Conservation (phyloP, 2,329 filamentous ascomycete species). For the Cladorrhinum sp. region DNA sequence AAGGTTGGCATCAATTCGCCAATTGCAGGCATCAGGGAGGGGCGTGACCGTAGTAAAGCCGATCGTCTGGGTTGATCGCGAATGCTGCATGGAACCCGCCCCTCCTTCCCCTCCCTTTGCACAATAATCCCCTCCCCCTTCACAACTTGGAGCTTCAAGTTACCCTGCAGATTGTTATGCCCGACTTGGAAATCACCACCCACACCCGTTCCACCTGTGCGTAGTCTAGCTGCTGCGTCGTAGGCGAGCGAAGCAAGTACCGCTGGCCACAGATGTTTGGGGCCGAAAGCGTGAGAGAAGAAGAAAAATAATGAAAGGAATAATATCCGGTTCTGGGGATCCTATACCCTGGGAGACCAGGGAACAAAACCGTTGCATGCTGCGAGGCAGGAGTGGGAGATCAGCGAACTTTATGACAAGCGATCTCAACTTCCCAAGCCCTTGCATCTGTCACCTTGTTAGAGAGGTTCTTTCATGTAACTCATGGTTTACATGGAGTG, state of each 20-base stretch:
- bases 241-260: background rate
- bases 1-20: conserved; percentile 27
- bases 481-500: too few relatives aligned
- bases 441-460: too few relatives aligned
- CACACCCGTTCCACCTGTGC: background rate
- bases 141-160: conserved; percentile 4
- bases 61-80: conserved; percentile 22
- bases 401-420: too few relatives aligned
- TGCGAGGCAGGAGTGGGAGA: background rate
- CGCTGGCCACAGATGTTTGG: too few relatives aligned
- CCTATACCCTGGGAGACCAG: background rate
- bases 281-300: background rate
- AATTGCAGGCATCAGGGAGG: background rate
- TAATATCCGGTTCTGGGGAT: background rate
- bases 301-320: too few relatives aligned
- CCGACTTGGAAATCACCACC: conserved; percentile 2
- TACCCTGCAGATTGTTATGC: conserved; percentile 6
- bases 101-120: conserved; percentile 2
- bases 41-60: conserved; percentile 26
- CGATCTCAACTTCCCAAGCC: too few relatives aligned
- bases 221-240: background rate
- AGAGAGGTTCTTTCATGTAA: too few relatives aligned
- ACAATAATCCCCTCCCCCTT: conserved; percentile 4
- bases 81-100: conserved; percentile 7
- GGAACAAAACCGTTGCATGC: background rate